Percentiles rank a stretch among this genome's conserved stretches.
These are phyloP conservation scores for Achlya hypogyna DNA, from an alignment of 352 stramenopile species.

Conservation along the genomic window DNA sequence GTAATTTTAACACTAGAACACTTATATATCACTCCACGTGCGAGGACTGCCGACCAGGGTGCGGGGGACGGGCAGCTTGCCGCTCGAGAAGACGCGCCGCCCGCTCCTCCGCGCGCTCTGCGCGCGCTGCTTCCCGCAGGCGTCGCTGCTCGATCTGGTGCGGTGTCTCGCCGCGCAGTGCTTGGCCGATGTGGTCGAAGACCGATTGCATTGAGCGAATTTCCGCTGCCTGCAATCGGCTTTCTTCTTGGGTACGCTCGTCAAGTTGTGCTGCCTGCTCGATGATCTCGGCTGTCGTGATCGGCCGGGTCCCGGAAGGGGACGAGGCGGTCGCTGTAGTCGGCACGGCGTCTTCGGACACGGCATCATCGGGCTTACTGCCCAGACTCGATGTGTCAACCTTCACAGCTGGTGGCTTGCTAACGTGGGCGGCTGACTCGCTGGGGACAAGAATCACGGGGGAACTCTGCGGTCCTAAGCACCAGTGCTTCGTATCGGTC, in stretches of 20 bases:
- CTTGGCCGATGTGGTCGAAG: conserved; percentile 51
- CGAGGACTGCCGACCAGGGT: not conserved
- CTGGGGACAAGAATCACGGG: too few relatives aligned
- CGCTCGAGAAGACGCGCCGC: conserved; percentile 30
- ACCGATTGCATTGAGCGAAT: conserved; percentile 35
- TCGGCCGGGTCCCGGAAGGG: not conserved
- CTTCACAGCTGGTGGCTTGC: too few relatives aligned
- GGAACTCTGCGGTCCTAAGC: too few relatives aligned
- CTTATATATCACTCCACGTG: not conserved
- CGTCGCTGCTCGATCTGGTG: conserved; percentile 52
- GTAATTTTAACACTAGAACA: conserved; percentile 13
- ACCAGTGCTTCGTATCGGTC: too few relatives aligned
- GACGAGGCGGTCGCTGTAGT: not conserved
- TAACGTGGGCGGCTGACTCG: too few relatives aligned
- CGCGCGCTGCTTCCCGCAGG: conserved; percentile 36
- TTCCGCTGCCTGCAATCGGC: conserved; percentile 25
- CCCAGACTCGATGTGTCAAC: conserved; percentile 21
- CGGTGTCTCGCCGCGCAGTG: conserved; percentile 46
- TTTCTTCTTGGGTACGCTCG: conserved; percentile 23
- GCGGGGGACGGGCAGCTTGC: conserved; percentile 11
- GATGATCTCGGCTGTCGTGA: not conserved
- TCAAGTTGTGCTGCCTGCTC: not conserved
- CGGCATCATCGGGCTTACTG: conserved; percentile 1
- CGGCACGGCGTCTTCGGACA: not conserved
- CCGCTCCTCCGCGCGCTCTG: conserved; percentile 41